Evolutionary conservation across 805 yeast genomes (phyloP).

Genomic region (Candida xiaguanensis): DNA sequence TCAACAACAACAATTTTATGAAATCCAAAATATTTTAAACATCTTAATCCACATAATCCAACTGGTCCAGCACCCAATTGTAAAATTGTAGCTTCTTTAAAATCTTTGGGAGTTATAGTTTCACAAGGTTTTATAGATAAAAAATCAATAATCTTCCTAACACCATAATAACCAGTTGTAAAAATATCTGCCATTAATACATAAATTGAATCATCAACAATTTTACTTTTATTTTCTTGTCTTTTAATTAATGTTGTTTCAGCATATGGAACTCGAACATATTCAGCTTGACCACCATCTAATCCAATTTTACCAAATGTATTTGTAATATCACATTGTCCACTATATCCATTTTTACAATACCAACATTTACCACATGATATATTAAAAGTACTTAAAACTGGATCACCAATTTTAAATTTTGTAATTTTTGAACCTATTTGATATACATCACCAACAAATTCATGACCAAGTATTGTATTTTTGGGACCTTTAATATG

Average conservation of each 20-base stretch:
- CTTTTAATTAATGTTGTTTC: conserved; percentile 45
- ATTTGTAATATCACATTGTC: conserved; percentile 50
- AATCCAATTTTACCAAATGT: conserved; percentile 57
- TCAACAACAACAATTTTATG: conserved; percentile 46
- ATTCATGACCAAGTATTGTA: conserved; percentile 59
- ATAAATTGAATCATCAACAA: conserved; percentile 43
- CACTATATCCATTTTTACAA: conserved; percentile 51
- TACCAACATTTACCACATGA: conserved; percentile 62
- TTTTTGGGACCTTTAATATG: conserved; percentile 52
- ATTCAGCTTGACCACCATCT: conserved; percentile 64
- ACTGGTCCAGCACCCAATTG: conserved; percentile 64
- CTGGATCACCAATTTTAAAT: conserved; percentile 54
- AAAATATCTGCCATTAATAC: conserved; percentile 63
- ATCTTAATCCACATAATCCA: conserved; percentile 49
- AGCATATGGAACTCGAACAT: conserved; percentile 56
- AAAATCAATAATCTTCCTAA: conserved; percentile 44
- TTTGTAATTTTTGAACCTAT: conserved; percentile 55
- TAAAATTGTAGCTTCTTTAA: conserved; percentile 34
- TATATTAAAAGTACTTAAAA: conserved; percentile 47
- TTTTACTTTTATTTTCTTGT: conserved; percentile 36
- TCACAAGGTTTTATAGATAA: conserved; percentile 29
- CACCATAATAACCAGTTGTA: conserved; percentile 61
- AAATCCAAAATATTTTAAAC: conserved; percentile 44
- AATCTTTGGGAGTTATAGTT: conserved; percentile 5
- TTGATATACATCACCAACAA: conserved; percentile 55